These are phyloP conservation scores for Auricularia sp. DNA, from an alignment of 768 basidiomycete genomes.

Conservation along the genomic window DNA sequence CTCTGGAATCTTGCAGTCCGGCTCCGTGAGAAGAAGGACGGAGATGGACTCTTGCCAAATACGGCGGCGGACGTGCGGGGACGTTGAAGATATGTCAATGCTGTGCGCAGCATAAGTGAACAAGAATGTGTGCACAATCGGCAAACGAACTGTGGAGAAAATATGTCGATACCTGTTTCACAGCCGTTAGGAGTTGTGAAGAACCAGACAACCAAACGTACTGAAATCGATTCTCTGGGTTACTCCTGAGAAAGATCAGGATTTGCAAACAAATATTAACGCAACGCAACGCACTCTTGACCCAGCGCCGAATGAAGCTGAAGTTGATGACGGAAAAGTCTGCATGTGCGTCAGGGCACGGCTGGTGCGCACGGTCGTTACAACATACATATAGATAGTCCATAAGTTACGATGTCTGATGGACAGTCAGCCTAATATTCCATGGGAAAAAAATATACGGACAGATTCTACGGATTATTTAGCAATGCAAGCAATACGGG, in stretches of 20 bases:
- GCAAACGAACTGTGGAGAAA: conserved; percentile 51
- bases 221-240: conserved; percentile 66
- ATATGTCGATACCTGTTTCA: conserved; percentile 59
- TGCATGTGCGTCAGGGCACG: conserved; percentile 14
- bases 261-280: neutral
- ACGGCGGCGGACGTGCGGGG: conserved; percentile 52
- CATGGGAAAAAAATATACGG: neutral
- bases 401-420: conserved; percentile 50
- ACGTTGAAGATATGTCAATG: conserved; percentile 44
- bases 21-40: conserved; percentile 50
- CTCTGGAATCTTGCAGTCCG: conserved; percentile 48
- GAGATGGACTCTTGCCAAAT: conserved; percentile 76
- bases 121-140: neutral
- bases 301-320: conserved; percentile 36
- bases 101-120: conserved; percentile 23
- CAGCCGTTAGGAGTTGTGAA: neutral
- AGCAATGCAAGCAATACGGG: neutral
- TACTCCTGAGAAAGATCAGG: conserved; percentile 28
- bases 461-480: neutral
- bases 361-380: neutral
- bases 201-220: conserved; percentile 22
- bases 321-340: conserved; percentile 58
- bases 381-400: conserved; percentile 49
- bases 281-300: conserved; percentile 44
- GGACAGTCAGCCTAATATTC: neutral